A percentile compares a stretch with the other conserved stretches of the same genome.
phyloP scores from a whole-genome alignment of 768 basidiomycete species.

The Suillus tomentosus region DNA sequence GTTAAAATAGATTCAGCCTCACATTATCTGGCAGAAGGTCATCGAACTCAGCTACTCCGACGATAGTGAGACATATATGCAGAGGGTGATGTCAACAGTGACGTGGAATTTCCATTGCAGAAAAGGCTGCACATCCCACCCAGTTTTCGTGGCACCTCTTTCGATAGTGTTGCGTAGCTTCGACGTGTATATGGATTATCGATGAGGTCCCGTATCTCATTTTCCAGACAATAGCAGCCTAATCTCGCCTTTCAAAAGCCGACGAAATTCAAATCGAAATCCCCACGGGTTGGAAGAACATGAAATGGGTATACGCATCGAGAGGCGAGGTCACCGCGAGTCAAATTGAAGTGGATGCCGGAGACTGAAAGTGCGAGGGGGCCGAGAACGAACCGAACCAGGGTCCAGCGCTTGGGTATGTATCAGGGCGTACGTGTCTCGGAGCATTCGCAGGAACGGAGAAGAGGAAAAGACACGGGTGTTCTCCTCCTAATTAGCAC shows the following conservation, averaged over 20 bases:
- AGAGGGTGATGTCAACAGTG: neutral
- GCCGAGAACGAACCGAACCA: neutral
- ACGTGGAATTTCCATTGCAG: neutral
- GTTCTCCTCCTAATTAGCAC: neutral
- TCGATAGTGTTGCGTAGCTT: too few species aligned
- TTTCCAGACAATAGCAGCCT: neutral
- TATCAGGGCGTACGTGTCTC: neutral
- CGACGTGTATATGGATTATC: too few species aligned
- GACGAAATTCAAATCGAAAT: neutral
- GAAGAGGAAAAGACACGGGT: neutral
- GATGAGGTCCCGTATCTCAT: neutral
- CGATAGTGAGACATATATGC: too few species aligned
- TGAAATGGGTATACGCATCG: neutral
- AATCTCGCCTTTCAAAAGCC: neutral
- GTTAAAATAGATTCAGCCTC: neutral
- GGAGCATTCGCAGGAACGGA: neutral
- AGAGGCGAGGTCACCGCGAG: neutral
- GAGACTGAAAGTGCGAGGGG: neutral
- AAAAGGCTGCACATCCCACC: neutral
- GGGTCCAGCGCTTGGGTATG: neutral
- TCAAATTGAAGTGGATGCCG: neutral
- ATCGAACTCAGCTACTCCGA: neutral
- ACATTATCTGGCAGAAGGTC: neutral
- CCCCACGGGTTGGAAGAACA: neutral
- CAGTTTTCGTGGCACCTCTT: neutral